phyloP scores from a whole-genome alignment of 139 green algal genomes.

The Nannochloris sp. region DNA sequence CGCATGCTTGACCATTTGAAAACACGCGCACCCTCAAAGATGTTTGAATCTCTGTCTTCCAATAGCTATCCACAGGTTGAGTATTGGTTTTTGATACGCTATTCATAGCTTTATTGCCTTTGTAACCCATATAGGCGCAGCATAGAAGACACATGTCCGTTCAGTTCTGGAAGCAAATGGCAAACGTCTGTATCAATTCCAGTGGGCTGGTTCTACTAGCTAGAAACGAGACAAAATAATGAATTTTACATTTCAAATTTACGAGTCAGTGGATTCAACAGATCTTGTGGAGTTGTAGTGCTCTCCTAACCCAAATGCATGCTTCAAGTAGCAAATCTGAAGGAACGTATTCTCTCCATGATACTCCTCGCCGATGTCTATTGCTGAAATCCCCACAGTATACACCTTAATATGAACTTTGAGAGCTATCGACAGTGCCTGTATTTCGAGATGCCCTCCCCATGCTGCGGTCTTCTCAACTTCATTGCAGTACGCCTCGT shows the following conservation, averaged over 20 bases:
- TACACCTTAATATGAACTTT: constrained; percentile 64
- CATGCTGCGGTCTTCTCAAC: constrained; percentile 71
- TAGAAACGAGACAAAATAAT: not conserved
- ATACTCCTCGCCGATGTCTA: constrained; percentile 66
- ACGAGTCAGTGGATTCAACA: constrained; percentile 7
- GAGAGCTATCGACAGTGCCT: constrained; percentile 60
- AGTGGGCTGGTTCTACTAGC: not conserved
- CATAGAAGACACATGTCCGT: not conserved
- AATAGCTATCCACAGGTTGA: not conserved
- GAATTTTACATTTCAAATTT: constrained; percentile 17
- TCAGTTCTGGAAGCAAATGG: not conserved
- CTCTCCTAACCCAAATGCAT: constrained; percentile 87
- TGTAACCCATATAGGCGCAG: too few species aligned
- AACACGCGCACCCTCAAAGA: not conserved
- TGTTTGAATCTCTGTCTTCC: not conserved
- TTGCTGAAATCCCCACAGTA: constrained; percentile 45
- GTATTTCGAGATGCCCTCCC: constrained; percentile 88
- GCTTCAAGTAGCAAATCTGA: constrained; percentile 75
- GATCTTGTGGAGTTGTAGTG: constrained; percentile 74
- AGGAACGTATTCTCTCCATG: constrained; percentile 30
- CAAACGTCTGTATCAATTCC: not conserved
- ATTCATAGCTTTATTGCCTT: not conserved
- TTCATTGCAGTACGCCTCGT: constrained; percentile 63
- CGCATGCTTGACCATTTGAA: not conserved
- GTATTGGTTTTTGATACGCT: constrained; percentile 5